These are phyloP conservation scores for Penicillium crustosum DNA, from an alignment of 2,329 filamentous ascomycete species.

Conservation along the genomic window DNA sequence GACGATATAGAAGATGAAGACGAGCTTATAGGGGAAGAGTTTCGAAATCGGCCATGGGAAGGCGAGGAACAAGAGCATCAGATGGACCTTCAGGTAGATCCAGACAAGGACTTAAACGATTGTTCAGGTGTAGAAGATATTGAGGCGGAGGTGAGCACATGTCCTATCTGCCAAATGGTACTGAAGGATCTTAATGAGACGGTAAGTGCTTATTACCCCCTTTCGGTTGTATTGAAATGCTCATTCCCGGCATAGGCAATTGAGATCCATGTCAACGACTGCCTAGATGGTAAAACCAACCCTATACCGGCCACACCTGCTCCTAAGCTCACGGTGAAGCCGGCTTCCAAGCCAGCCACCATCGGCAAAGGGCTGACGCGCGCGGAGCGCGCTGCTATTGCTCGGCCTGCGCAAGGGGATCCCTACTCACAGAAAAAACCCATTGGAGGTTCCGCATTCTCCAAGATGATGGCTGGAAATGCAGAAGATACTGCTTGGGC, in stretches of 20 bases:
- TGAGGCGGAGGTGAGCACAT: conserved; percentile 45
- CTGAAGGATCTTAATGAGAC: conserved; percentile 58
- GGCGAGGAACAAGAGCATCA: conserved; percentile 41
- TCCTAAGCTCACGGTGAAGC: neutral
- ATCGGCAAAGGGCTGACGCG: conserved; percentile 46
- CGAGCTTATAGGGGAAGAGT: conserved; percentile 62
- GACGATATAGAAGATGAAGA: conserved; percentile 65
- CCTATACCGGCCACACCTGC: conserved; percentile 46
- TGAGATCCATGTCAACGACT: conserved; percentile 85
- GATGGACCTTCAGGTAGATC: conserved; percentile 20
- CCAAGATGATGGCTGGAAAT: conserved; percentile 88
- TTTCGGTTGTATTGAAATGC: neutral
- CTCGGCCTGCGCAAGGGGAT: conserved; percentile 76
- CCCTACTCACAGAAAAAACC: conserved; percentile 61
- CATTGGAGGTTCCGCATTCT: conserved; percentile 70
- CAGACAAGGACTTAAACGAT: conserved; percentile 31
- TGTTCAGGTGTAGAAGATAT: conserved; percentile 15
- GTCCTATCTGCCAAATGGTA: conserved; percentile 73
- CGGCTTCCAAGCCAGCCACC: conserved; percentile 18
- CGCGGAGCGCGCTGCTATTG: conserved; percentile 67
- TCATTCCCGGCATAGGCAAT: conserved; percentile 58
- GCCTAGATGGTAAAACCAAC: conserved; percentile 77
- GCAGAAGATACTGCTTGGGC: conserved; percentile 90
- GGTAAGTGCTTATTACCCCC: conserved; percentile 28
- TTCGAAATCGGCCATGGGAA: conserved; percentile 64